These are phyloP conservation scores for Silene uniflora DNA, from an alignment of 148 eudicot genomes.

Conservation along the genomic window DNA sequence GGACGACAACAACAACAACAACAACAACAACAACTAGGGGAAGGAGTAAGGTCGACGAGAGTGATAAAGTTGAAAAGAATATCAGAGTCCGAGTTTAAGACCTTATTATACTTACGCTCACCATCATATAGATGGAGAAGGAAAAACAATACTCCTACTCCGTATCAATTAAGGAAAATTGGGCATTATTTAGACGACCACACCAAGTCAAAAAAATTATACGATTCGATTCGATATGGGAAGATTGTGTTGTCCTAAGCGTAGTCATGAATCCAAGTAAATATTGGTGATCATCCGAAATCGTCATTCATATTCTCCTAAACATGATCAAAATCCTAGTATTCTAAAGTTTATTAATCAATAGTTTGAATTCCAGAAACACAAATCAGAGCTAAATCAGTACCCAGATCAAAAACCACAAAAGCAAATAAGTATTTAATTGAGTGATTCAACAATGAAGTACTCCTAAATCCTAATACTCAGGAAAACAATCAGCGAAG, in stretches of 20 bases:
- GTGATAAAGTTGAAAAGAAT: background rate
- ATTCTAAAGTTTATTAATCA: background rate
- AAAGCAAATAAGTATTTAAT: background rate
- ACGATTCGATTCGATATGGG: background rate
- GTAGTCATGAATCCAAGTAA: background rate
- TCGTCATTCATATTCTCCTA: background rate
- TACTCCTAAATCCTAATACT: too few relatives aligned
- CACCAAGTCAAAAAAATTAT: too few relatives aligned
- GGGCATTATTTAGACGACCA: too few relatives aligned
- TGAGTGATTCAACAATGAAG: background rate
- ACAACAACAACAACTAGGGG: background rate
- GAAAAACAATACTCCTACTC: too few relatives aligned
- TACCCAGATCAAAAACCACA: background rate
- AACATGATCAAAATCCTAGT: background rate
- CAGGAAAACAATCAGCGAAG: too few relatives aligned
- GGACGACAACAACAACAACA: too few relatives aligned
- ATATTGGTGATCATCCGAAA: background rate
- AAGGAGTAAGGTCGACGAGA: background rate
- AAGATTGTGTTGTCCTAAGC: background rate
- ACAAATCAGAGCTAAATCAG: slow-evolving; percentile 1
- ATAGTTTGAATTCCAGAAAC: background rate
- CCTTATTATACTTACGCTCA: background rate
- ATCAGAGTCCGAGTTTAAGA: background rate
- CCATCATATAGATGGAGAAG: background rate
- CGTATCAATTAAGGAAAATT: too few relatives aligned